Evolutionary conservation across 495 filamentous ascomycete genomes (phyloP), one percentile per base, ranked within the genome.

Genomic region (Podospora pseudocomata): DNA sequence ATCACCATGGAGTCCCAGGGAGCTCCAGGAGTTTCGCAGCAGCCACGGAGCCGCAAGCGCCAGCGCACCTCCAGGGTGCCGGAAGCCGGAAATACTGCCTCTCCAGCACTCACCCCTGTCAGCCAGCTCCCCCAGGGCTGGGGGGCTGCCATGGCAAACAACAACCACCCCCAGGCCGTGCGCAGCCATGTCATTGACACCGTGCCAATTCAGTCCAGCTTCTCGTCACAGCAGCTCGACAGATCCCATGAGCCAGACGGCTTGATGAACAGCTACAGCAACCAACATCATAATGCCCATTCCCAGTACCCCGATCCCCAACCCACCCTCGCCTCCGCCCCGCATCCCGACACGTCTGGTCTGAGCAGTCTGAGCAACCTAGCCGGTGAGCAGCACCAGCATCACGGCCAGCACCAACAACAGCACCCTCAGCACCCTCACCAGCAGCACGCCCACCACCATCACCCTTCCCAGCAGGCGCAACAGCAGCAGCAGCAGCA

Each of bases 221-320:
- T 76, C 60, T 67, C 73, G 19, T 73, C 76, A 64, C 76, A 78
- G 68, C 75, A 76, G 63, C 76, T 77, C 23, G 58, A 65, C 53
- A 61, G 72, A 70, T 71, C 74, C 55, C 76, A 77, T 27, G 73
- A 74, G 18, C 16, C 72, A 18, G 72, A 76, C 64, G 69, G 65
- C 59, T 72, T 77, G 71, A 75, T 78, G 75, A 74, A 70, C 69
- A 71, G 72, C 71, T 78, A 77, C 70, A 73, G 60, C 67, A 59
- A 71, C 32, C 73, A 66, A 49, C 71, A 72, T 71, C 64, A 66
- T 28, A 71, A 66, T 49, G 68, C 70, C 65, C 76, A 77, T 63
- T 55, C 60, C 23, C 75, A 77, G 54, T 77, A 77, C 55, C 73
- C 73, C 13, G 75, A 78, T n/a, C 67, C 73, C 28, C 66, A 72